Evolutionary conservation across 345 rosid species (phyloP).

Genomic region (Sonneratia caseolaris): DNA sequence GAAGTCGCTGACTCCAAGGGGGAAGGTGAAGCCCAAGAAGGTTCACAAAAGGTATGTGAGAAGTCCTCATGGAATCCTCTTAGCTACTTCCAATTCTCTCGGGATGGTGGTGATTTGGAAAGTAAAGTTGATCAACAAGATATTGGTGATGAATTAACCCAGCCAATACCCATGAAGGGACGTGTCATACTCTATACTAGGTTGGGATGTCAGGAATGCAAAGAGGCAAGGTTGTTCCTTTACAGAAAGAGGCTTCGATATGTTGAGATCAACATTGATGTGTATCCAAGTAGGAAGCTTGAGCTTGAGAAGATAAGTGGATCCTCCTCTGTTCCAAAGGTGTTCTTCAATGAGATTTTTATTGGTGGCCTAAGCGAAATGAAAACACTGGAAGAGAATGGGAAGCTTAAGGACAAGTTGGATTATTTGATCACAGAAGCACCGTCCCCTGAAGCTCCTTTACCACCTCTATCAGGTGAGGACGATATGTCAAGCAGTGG

Average conservation of each 20-base stretch:
- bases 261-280: slow-evolving; percentile 67
- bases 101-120: slow-evolving; percentile 26
- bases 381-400: slow-evolving; percentile 46
- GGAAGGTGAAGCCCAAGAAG: slow-evolving; percentile 22
- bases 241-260: slow-evolving; percentile 54
- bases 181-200: slow-evolving; percentile 58
- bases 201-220: slow-evolving; percentile 57
- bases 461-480: slow-evolving; percentile 85
- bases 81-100: slow-evolving; percentile 38
- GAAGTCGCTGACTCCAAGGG: slow-evolving; percentile 20
- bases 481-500: slow-evolving; percentile 59
- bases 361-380: slow-evolving; percentile 60
- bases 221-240: slow-evolving; percentile 49
- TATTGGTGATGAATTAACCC: slow-evolving; percentile 19
- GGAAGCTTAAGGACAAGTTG: slow-evolving; percentile 63
- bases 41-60: slow-evolving; percentile 27
- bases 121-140: slow-evolving; percentile 23
- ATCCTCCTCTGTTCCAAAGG: slow-evolving; percentile 59
- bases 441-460: slow-evolving; percentile 57
- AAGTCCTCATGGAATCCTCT: slow-evolving; percentile 62
- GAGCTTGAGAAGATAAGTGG: slow-evolving; percentile 64
- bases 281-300: slow-evolving; percentile 57
- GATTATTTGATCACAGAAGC: slow-evolving; percentile 40
- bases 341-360: slow-evolving; percentile 58
- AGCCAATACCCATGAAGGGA: slow-evolving; percentile 50